These are phyloP conservation scores for Ogataea henricii DNA, from an alignment of 805 yeast species.

Conservation along the genomic window DNA sequence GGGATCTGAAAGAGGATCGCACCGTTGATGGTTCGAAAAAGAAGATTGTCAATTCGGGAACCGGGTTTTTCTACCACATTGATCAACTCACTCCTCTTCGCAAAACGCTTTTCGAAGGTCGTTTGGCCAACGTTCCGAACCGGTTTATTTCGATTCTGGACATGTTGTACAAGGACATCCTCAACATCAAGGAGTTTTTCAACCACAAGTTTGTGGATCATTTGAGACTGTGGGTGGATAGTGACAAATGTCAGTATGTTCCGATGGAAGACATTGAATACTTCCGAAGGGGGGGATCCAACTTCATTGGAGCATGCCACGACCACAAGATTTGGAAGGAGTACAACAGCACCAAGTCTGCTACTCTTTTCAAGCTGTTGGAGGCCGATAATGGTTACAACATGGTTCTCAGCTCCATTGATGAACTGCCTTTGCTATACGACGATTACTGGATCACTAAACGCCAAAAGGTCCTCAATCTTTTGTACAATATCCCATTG, in stretches of 20 bases:
- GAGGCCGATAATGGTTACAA: constrained; percentile 24
- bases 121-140: constrained; percentile 32
- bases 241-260: constrained; percentile 40
- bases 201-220: constrained; percentile 38
- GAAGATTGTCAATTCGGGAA: constrained; percentile 38
- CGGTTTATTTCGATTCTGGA: constrained; percentile 24
- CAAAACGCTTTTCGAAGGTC: constrained; percentile 34
- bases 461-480: constrained; percentile 23
- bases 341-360: constrained; percentile 37
- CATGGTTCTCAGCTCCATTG: constrained; percentile 21
- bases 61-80: constrained; percentile 36
- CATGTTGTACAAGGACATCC: constrained; percentile 28
- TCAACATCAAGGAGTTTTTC: constrained; percentile 25
- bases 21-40: constrained; percentile 22
- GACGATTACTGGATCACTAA: constrained; percentile 29
- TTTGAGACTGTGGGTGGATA: constrained; percentile 41
- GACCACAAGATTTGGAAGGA: constrained; percentile 41
- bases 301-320: constrained; percentile 45
- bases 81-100: constrained; percentile 30
- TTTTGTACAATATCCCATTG: constrained; percentile 23
- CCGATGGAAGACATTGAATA: constrained; percentile 42
- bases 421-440: constrained; percentile 29
- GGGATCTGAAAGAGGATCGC: constrained; percentile 19
- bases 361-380: constrained; percentile 27
- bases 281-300: constrained; percentile 36